Evolutionary conservation across 2,329 filamentous ascomycete species (phyloP), one percentile per base, ranked within the genome.

Genomic region (Ophiostoma angusticollis): DNA sequence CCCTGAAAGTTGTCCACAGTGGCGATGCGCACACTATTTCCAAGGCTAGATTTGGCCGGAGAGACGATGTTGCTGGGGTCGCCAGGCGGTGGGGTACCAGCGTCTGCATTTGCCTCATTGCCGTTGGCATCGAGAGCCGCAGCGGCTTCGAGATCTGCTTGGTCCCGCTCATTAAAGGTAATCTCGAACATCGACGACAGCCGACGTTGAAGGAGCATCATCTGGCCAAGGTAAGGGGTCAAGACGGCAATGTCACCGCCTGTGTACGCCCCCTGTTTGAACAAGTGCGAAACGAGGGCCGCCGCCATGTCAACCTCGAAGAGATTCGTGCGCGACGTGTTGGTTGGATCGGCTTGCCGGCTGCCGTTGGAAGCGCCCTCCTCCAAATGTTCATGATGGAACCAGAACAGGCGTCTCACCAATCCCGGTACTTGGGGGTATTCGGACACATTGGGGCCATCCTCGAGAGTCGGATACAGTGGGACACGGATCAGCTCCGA

Each of bases 1-100:
- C 81, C 82, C 48, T 87, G 80, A 40, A 84, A 86, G 46, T 85
- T 86, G 52, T 84, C 78, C 0, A 84, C 69, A 0, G 78, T 84
- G 0, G 78, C 76, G 0, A 79, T 54, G 5, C 72, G 59, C 3
- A 80, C 53, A 2, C 59, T 61, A 18, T 69, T 58, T 0, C 67
- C 50, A 0, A 77, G 57, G 0, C 58, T 63, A 5, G 58, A 61
- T 50, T 65, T 70, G 31, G 44, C 30, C 1, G 47, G 21, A 1
- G 17, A 18, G 22, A 22, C 12, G 9, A 12, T 11, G 13, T 31
- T 13, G 16, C 5, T 14, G 9, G 16, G n/a, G 13, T 31, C 13
- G 16, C 5, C 18, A 7, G 3, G 17, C 9, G 9, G 19, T 13
- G 22, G n/a, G 3, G 6, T n/a, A 9, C 8, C 8, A 6, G 8